These are phyloP conservation scores for Fraxinus sp. DNA, from an alignment of 305 asterid genomes.

Conservation along the genomic window DNA sequence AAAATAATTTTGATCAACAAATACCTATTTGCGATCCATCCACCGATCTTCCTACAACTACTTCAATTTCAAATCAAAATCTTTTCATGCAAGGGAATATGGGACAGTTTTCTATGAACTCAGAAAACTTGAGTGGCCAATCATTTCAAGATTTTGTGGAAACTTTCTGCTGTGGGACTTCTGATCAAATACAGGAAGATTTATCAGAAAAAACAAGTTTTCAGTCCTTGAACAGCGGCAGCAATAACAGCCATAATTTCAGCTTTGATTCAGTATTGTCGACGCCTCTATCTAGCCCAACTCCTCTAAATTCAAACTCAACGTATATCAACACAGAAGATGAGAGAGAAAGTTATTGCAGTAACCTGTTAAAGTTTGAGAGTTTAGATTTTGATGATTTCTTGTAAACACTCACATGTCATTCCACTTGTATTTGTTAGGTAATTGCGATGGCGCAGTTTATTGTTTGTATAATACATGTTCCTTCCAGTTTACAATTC, in stretches of 20 bases:
- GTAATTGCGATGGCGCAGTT: not conserved
- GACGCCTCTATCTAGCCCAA: constrained; percentile 48
- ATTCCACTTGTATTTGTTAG: not conserved
- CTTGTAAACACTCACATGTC: constrained; percentile 35
- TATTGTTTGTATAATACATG: no score
- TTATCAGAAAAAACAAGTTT: constrained; percentile 33
- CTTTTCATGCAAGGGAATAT: not conserved
- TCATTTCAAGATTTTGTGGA: constrained; percentile 13
- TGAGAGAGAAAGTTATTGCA: constrained; percentile 42
- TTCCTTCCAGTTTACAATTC: no score
- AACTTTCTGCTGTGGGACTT: not conserved
- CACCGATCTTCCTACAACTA: constrained; percentile 11
- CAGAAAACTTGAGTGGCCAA: not conserved
- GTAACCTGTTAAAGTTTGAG: constrained; percentile 39
- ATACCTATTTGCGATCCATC: constrained; percentile 26
- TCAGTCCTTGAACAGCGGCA: not conserved
- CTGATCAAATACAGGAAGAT: constrained; percentile 33
- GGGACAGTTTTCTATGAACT: not conserved
- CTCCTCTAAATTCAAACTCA: constrained; percentile 34
- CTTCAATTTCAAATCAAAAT: constrained; percentile 23
- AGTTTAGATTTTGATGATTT: constrained; percentile 53
- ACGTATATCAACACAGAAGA: constrained; percentile 44
- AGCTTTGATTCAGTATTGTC: constrained; percentile 38
- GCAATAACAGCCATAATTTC: not conserved
- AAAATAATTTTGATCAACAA: constrained; percentile 35